Base-by-base conservation (phyloP, 2,329 filamentous ascomycete species). In the Neofusicoccum sp. region DNA sequence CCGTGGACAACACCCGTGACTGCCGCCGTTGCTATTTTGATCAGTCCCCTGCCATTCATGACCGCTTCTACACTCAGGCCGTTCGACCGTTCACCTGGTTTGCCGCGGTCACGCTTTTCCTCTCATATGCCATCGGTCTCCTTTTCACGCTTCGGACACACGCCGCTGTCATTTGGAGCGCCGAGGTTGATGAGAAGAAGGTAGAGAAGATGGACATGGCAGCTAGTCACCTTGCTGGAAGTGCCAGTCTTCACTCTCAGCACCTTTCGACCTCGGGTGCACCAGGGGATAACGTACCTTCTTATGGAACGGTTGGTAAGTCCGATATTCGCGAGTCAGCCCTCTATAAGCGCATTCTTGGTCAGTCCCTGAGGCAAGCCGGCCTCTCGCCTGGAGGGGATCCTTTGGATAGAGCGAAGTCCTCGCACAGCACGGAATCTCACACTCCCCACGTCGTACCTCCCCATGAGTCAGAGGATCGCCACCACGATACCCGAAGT, bases 101-200 rank as follows among this genome's bases (percentile, higher is more conserved):
- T 71, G 90, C 92, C 4, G 92, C 95, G 0, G 79, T 89, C 3
- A 84, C 96, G 72, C 82, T 99, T 12, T 98, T 99, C 78, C 80
- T 97, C 33, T 96, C 93, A 1, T 99, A 99, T 74, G 83, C 95
- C 39, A 95, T 98, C 65, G 95, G 95, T 29, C 82, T 99, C 12
- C 92, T 95, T 84, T 99, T 99, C 77, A 99, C 95, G 0, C 84
- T 99, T 22, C 86, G 95, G 67, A 99, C 95, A 0, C 95, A 99
- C 74, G 95, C 95, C 3, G 93, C 96, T 4, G 90, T 97, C 49
- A 99, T 99, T 68, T 99, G 95, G 95, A 95, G 93, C 71, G 89
- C 85, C 7, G 93, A 97, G 67, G 70, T 78, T 1, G 81, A 83
- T 62, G 81, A 83, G 66, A 82, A 83, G 74, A 81, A 79, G 70